Conservation (phyloP, 2,329 filamentous ascomycete genomes). For the Periconia sp. region DNA sequence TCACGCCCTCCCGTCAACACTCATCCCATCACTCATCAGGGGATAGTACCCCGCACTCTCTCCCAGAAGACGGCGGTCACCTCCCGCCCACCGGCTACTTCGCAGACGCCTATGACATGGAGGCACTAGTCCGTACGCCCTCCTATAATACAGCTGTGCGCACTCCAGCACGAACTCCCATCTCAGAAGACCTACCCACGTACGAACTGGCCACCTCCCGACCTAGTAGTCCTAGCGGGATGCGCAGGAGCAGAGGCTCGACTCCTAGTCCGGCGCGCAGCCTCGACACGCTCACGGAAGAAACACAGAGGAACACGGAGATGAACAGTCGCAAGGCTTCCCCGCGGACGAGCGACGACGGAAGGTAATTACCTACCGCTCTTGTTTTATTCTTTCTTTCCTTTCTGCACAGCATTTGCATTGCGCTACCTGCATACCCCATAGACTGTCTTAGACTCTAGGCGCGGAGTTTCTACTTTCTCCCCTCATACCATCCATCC, state of each 20-base stretch:
- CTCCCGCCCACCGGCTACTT: constrained; percentile 29
- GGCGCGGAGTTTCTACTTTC: not conserved
- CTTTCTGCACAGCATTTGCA: not conserved
- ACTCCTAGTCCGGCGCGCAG: constrained; percentile 42
- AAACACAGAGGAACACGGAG: constrained; percentile 45
- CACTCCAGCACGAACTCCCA: constrained; percentile 51
- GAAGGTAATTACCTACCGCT: constrained; percentile 21
- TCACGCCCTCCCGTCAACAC: constrained; percentile 23
- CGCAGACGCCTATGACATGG: constrained; percentile 51
- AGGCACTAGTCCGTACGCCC: constrained; percentile 55
- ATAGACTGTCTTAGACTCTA: too few relatives aligned
- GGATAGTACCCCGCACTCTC: constrained; percentile 41
- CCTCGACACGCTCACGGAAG: constrained; percentile 43
- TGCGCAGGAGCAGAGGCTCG: constrained; percentile 34
- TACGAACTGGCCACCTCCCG: constrained; percentile 55
- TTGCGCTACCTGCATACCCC: constrained; percentile 1
- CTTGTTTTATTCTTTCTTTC: not conserved
- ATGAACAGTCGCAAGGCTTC: constrained; percentile 36
- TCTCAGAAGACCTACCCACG: constrained; percentile 50
- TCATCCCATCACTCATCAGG: constrained; percentile 44
- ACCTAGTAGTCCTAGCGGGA: constrained; percentile 46
- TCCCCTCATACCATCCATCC: constrained; percentile 1
- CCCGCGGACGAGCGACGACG: constrained; percentile 34
- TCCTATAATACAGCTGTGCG: constrained; percentile 58
- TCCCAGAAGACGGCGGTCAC: constrained; percentile 26